These are phyloP conservation scores for Hypoxylon sp. DNA, from an alignment of 2,329 filamentous ascomycete genomes.

Conservation along the genomic window DNA sequence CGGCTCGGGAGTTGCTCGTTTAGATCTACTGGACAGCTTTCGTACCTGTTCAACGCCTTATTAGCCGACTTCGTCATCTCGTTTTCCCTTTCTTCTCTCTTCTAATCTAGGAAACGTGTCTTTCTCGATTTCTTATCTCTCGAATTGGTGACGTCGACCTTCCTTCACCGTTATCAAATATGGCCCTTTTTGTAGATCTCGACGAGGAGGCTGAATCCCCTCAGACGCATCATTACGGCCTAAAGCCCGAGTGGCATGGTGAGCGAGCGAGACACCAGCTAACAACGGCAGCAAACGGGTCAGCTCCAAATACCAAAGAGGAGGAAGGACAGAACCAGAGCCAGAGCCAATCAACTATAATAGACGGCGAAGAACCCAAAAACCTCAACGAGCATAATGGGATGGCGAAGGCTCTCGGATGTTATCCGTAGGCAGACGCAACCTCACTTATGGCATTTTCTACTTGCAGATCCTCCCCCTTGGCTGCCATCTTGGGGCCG, in stretches of 20 bases:
- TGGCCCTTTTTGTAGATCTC: constrained; percentile 54
- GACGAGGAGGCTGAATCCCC: constrained; percentile 51
- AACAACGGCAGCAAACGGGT: constrained; percentile 17
- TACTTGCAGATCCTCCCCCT: constrained; percentile 43
- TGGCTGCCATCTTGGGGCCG: constrained; percentile 27
- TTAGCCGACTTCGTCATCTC: constrained; percentile 11
- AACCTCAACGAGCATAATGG: constrained; percentile 70
- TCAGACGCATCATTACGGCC: constrained; percentile 40
- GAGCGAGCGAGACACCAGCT: constrained; percentile 33
- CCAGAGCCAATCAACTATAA: constrained; percentile 25
- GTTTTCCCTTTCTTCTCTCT: constrained; percentile 12
- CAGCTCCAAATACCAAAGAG: constrained; percentile 3
- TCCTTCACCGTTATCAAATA: constrained; percentile 33
- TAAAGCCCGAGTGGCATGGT: constrained; percentile 47
- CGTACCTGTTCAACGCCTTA: constrained; percentile 20
- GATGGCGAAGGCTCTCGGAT: constrained; percentile 72
- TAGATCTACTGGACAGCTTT: constrained; percentile 8
- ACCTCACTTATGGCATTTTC: constrained; percentile 47
- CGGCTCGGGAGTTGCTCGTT: constrained; percentile 27
- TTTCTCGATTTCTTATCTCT: constrained; percentile 17
- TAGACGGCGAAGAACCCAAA: constrained; percentile 47
- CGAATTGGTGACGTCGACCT: constrained; percentile 14
- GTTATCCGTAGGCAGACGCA: constrained; percentile 73
- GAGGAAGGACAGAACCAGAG: constrained; percentile 25
- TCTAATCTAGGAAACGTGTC: neutral